Evolutionary conservation across 208 protist species (phyloP), one percentile per base, ranked within the genome.

Genomic region (Trypanosoma grayi): DNA sequence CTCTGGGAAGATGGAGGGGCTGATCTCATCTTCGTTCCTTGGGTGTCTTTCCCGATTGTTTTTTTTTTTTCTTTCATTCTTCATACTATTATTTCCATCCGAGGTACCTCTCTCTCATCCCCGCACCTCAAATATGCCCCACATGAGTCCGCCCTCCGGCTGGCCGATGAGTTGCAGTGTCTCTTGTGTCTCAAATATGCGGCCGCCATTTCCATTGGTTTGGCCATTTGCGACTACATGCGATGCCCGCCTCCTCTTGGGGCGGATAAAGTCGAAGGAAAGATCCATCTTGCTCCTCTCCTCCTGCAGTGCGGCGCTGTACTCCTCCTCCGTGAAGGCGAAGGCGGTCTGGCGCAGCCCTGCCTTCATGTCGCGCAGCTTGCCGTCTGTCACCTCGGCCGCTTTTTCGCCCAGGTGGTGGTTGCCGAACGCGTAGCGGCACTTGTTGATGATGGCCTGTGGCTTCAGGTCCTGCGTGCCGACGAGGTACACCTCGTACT

Each of bases 401-500:
- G 34, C 18, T 46, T 31, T 30, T 34, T 67, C 64, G 7, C 41
- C 40, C 7, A 63, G 7, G 13, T 51, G 20, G 27, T 47, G 41
- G n/a, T 20, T 8, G 0, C 6, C 36, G 50, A 92, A 92, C 7
- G 85, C 85, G 43, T 71, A 70, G 64, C 81, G 84, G 20, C 72
- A 82, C 53, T 87, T 89, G 50, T 77, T 73, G 46, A 92, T 87
- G 48, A 93, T 90, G 11, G 66, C 72, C 62, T 83, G 55, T 24
- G 81, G 63, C 20, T 86, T 79, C 43, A 90, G 59, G 34, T 93
- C 86, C 44, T 71, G 62, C 0, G 69, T 45, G 9, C 86, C 86
- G 33, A 90, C 81, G 1, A 93, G 75, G 34, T 84, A 87, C 33
- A 93, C 83, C 65, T 93, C 86, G 56, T 84, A 81, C 27, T 72